A percentile compares a stretch with the other conserved stretches of the same genome.
Evolutionary conservation across 176 grass and related monocot genomes (phyloP).

Genomic region (Phoenix roebelenii): DNA sequence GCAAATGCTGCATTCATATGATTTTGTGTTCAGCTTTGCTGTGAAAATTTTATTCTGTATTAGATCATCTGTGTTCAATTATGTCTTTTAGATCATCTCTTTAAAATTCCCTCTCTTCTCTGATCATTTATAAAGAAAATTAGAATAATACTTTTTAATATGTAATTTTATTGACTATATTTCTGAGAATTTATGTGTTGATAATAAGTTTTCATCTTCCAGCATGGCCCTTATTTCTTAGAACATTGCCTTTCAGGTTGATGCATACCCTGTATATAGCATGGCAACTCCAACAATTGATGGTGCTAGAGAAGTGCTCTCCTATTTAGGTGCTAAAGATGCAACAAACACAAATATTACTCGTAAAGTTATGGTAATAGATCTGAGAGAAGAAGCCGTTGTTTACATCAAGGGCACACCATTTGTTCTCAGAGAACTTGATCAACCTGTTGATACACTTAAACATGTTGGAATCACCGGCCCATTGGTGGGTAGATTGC

Average conservation of each 20-base stretch:
- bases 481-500: conserved; percentile 50
- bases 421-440: conserved; percentile 97
- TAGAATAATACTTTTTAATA: too few species aligned
- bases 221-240: not conserved
- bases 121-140: too few species aligned
- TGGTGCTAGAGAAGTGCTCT: conserved; percentile 77
- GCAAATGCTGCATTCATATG: too few species aligned
- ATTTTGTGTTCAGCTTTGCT: too few species aligned
- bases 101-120: too few species aligned
- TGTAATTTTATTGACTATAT: too few species aligned
- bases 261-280: conserved; percentile 94
- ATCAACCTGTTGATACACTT: conserved; percentile 95
- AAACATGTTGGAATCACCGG: conserved; percentile 99
- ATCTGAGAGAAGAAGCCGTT: conserved; percentile 94
- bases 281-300: conserved; percentile 92
- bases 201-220: not conserved
- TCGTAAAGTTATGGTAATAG: conserved; percentile 63
- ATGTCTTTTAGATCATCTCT: too few species aligned
- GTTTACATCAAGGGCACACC: conserved; percentile 87
- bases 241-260: conserved; percentile 46
- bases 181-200: too few species aligned
- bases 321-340: conserved; percentile 84
- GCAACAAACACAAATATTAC: conserved; percentile 23
- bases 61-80: too few species aligned
- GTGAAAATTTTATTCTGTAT: too few species aligned